Evolutionary conservation across 75 land plant genomes (phyloP).

Genomic region (Pseudotsuga menziesii): DNA sequence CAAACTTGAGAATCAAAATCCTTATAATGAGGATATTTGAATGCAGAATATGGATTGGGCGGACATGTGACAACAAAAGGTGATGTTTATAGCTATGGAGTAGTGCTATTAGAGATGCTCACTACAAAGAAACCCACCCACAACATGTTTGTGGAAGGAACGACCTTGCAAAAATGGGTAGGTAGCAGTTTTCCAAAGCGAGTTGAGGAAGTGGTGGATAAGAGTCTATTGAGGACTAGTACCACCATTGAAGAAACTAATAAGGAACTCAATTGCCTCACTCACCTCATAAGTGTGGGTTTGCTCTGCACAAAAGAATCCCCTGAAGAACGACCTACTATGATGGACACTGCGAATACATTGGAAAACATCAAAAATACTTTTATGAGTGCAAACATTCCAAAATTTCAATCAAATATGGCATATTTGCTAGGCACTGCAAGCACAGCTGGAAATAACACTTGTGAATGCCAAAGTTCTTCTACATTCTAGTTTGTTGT

Average conservation of each 20-base stretch:
- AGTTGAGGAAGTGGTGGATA: neutral
- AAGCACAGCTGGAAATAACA: too few relatives aligned
- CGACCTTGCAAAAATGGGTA: too few relatives aligned
- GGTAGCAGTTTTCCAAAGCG: neutral
- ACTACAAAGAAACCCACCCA: neutral
- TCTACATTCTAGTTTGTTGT: too few relatives aligned
- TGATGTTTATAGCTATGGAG: conserved; percentile 11
- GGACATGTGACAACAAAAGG: neutral
- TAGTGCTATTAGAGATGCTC: conserved; percentile 1
- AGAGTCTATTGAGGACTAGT: neutral
- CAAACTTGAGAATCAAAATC: too few relatives aligned
- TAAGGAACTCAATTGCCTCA: too few relatives aligned
- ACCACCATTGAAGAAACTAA: neutral
- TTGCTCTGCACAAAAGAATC: conserved; percentile 1
- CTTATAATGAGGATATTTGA: neutral
- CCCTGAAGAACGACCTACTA: neutral
- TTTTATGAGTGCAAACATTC: too few relatives aligned
- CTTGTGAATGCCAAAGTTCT: too few relatives aligned
- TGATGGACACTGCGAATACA: too few relatives aligned
- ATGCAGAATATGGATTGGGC: conserved; percentile 3
- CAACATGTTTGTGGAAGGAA: conserved; percentile 1
- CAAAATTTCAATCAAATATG: too few relatives aligned
- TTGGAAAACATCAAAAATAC: too few relatives aligned
- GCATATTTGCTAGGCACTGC: too few relatives aligned
- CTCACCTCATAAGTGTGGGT: neutral